Evolutionary conservation across 2,329 filamentous ascomycete species (phyloP).

Genomic region (Xylariaceae sp.): DNA sequence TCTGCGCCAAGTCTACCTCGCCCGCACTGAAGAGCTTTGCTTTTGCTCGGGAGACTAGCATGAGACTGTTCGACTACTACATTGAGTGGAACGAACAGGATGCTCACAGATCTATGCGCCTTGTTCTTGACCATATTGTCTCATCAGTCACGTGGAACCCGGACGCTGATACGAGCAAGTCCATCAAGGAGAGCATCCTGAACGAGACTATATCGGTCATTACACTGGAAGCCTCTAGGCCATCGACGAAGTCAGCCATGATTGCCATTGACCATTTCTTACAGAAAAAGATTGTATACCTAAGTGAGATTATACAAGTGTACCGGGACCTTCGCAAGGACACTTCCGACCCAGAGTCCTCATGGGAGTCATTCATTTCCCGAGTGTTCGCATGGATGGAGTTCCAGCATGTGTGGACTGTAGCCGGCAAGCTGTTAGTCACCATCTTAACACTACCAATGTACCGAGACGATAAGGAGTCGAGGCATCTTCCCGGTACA

Average conservation of each 20-base stretch:
- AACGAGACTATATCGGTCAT: slow-evolving; percentile 54
- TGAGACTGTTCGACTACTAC: slow-evolving; percentile 56
- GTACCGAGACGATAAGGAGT: slow-evolving; percentile 27
- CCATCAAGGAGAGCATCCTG: slow-evolving; percentile 44
- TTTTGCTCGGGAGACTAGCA: slow-evolving; percentile 44
- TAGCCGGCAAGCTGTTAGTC: slow-evolving; percentile 57
- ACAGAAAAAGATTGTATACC: slow-evolving; percentile 51
- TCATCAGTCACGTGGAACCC: slow-evolving; percentile 49
- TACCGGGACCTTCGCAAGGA: slow-evolving; percentile 36
- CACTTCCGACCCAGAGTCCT: slow-evolving; percentile 24
- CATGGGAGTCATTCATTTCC: slow-evolving; percentile 48
- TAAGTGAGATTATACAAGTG: slow-evolving; percentile 40
- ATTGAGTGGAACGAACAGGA: slow-evolving; percentile 64
- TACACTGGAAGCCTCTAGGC: slow-evolving; percentile 54
- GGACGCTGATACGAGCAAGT: slow-evolving; percentile 32
- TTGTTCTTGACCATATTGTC: slow-evolving; percentile 54
- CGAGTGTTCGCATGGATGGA: slow-evolving; percentile 52
- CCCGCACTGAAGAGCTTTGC: slow-evolving; percentile 43
- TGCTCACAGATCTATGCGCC: slow-evolving; percentile 57
- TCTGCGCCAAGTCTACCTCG: slow-evolving; percentile 48
- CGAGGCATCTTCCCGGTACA: slow-evolving; percentile 36
- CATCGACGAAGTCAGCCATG: slow-evolving; percentile 64
- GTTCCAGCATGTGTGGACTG: slow-evolving; percentile 52
- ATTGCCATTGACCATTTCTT: slow-evolving; percentile 63
- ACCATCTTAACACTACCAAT: slow-evolving; percentile 48